A percentile compares a stretch with the other conserved stretches of the same genome.
Evolutionary conservation across 208 protist genomes (phyloP).

Genomic region (Strigomonas galati): DNA sequence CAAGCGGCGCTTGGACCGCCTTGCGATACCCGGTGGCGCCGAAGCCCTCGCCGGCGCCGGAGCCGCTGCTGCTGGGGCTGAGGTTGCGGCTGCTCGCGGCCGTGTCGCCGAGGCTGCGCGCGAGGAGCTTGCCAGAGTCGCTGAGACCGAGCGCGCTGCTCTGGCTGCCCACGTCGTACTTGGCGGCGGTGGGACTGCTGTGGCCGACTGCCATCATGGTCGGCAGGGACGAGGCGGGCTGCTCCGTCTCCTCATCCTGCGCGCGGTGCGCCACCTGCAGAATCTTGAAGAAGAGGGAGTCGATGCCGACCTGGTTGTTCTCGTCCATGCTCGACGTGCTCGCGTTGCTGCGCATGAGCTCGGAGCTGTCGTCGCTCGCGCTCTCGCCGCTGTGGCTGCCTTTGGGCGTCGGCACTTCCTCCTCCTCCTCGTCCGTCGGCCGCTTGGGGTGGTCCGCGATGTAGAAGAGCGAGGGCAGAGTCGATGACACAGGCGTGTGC

Average conservation of each 20-base stretch:
- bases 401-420: neutral
- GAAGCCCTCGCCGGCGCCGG: too few species aligned
- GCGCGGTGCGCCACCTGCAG: slow-evolving; percentile 8
- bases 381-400: neutral
- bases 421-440: neutral
- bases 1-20: neutral
- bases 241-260: neutral
- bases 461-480: too few species aligned
- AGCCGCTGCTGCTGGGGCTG: too few species aligned
- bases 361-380: neutral
- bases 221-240: neutral
- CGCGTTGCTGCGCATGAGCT: neutral
- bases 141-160: too few species aligned
- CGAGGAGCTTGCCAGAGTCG: too few species aligned
- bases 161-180: neutral
- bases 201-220: slow-evolving; percentile 4
- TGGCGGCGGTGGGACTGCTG: neutral
- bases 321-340: neutral
- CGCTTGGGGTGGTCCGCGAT: neutral
- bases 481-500: neutral
- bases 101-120: too few species aligned
- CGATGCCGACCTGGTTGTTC: slow-evolving; percentile 15
- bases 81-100: too few species aligned
- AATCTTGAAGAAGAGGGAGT: slow-evolving; percentile 20
- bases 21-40: too few species aligned